Percentiles rank a stretch among this genome's conserved stretches.
Evolutionary conservation across 208 protist genomes (phyloP).

Genomic region (Endotrypanum monterogeii): DNA sequence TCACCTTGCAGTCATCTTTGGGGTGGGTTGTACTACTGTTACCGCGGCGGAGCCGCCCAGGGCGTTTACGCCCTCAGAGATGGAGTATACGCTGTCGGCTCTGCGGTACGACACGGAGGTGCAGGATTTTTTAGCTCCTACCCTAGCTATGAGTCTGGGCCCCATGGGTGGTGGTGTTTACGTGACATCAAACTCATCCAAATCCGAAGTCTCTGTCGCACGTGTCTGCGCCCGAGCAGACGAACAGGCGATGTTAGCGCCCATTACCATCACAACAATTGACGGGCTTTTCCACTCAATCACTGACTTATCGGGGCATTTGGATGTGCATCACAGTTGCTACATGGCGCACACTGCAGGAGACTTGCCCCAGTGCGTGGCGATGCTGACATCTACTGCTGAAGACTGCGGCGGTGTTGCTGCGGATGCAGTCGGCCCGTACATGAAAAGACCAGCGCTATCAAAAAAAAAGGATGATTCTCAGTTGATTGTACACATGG

Average conservation of each 20-base stretch:
- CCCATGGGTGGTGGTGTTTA: constrained; percentile 20
- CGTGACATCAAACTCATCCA: constrained; percentile 1
- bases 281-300: constrained; percentile 21
- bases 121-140: constrained; percentile 24
- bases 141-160: constrained; percentile 18
- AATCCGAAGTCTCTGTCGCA: not conserved
- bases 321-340: constrained; percentile 29
- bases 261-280: constrained; percentile 14
- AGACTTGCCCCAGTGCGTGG: constrained; percentile 19
- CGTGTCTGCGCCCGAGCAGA: constrained; percentile 19
- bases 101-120: constrained; percentile 18
- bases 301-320: not conserved
- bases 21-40: not conserved
- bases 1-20: not conserved
- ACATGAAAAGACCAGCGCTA: constrained; percentile 3
- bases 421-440: constrained; percentile 21
- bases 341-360: constrained; percentile 10
- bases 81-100: not conserved
- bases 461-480: no score
- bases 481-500: not conserved
- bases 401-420: constrained; percentile 23
- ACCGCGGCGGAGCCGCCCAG: not conserved
- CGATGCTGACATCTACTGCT: constrained; percentile 17
- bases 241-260: constrained; percentile 8
- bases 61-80: not conserved